Conservation (phyloP, 169 alveolate species). For the Plasmodium knowlesi region DNA sequence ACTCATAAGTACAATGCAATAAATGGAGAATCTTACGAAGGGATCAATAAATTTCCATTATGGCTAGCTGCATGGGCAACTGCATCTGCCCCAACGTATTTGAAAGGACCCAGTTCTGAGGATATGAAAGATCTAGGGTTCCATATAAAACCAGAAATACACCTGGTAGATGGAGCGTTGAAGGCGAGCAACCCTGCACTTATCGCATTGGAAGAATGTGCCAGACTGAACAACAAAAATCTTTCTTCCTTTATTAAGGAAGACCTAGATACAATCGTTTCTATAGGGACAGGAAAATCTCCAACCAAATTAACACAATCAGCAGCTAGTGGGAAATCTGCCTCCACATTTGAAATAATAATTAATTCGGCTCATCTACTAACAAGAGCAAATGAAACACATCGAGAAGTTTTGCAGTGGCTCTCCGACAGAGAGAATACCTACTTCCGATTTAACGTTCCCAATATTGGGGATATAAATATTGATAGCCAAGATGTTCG, state of each 20-base stretch:
- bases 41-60: slow-evolving; percentile 84
- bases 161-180: slow-evolving; percentile 86
- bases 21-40: slow-evolving; percentile 79
- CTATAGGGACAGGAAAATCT: slow-evolving; percentile 77
- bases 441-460: slow-evolving; percentile 75
- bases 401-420: slow-evolving; percentile 76
- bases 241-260: slow-evolving; percentile 66
- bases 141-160: slow-evolving; percentile 79
- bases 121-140: slow-evolving; percentile 80
- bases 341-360: slow-evolving; percentile 70
- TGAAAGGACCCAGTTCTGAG: slow-evolving; percentile 84
- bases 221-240: slow-evolving; percentile 65
- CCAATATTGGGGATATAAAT: slow-evolving; percentile 76
- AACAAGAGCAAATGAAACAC: slow-evolving; percentile 71
- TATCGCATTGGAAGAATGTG: slow-evolving; percentile 86
- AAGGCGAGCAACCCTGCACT: slow-evolving; percentile 84
- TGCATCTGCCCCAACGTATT: slow-evolving; percentile 85
- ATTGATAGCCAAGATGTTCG: slow-evolving; percentile 52
- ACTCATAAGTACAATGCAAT: slow-evolving; percentile 57
- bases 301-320: slow-evolving; percentile 72
- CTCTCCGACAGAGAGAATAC: slow-evolving; percentile 71
- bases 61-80: slow-evolving; percentile 91
- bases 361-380: slow-evolving; percentile 65
- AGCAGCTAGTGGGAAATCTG: slow-evolving; percentile 20
- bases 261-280: slow-evolving; percentile 76